Evolutionary conservation across 2,329 filamentous ascomycete species (phyloP), one percentile per base, ranked within the genome.

Genomic region (Colletotrichum liriopes): DNA sequence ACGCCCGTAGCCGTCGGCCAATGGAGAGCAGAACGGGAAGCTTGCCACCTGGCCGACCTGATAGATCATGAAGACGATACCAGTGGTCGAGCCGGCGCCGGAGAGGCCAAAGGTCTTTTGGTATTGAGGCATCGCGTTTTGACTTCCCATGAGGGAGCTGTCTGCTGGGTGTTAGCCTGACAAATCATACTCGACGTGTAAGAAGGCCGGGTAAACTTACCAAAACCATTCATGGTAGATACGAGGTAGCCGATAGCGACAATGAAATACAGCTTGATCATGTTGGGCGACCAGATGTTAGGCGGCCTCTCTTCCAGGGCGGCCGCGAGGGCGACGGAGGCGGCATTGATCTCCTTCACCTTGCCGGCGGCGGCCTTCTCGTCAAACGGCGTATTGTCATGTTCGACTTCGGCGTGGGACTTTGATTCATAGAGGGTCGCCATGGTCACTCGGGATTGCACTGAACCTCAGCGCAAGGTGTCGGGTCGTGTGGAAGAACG

Each of bases 1-100:
- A 67, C 88, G 83, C 55, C 88, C 88, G 77, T 82, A 86, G 8
- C 81, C 78, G 77, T 88, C 88, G 39, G 85, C 83, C 11, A 84
- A 77, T 39, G 87, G 80, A 39, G 84, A 84, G 65, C 84, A 84
- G 75, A 89, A 86, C 2, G 85, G 84, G 60, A 86, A 85, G 0
- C 85, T 85, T 5, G 82, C 82, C 39, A 87, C 86, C 74, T 86
- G 83, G 5, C 86, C 86, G 16, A 86, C 75, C 65, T 86, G 82
- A 78, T 86, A 86, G 67, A 86, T 84, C 74, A 86, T 86, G 74
- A 82, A 83, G 72, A 83, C 78, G 62, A 83, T 76, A 37, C 86
- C 86, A 0, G 85, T 85, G 55, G 80, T 82, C 26, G 84, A 84
- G 18, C 86, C 85, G 12, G 81, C 81, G 29, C 84, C 84, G 47